Percentiles rank a stretch among this genome's conserved stretches.
Evolutionary conservation across 2,329 filamentous ascomycete genomes (phyloP).

Genomic region (Coniochaeta prunicola): DNA sequence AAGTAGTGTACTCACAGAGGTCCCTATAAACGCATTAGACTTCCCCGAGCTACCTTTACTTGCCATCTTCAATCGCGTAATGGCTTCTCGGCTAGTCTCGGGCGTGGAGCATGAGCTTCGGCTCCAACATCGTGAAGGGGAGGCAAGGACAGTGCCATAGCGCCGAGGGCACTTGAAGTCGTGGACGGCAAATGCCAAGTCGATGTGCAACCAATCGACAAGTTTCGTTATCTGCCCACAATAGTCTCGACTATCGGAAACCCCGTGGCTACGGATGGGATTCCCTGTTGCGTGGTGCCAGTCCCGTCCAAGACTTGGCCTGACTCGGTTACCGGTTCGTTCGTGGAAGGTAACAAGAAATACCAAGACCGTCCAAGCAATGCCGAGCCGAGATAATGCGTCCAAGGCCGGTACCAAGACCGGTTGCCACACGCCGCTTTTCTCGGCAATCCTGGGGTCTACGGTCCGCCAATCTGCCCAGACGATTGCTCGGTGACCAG

Average conservation of each 20-base stretch:
- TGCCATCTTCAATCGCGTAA: too few relatives aligned
- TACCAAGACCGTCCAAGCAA: background rate
- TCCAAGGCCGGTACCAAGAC: background rate
- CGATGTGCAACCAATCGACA: background rate
- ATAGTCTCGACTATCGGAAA: background rate
- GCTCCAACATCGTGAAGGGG: background rate
- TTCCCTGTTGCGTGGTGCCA: background rate
- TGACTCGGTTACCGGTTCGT: background rate
- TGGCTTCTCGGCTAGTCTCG: background rate
- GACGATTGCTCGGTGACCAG: background rate
- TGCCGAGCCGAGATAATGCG: background rate
- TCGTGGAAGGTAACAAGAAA: background rate
- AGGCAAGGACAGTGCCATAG: background rate
- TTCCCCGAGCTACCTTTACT: too few relatives aligned
- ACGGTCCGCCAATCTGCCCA: background rate
- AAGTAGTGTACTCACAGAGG: too few relatives aligned
- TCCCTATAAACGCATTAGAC: too few relatives aligned
- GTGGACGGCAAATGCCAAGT: background rate
- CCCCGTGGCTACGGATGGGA: background rate
- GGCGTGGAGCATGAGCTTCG: background rate
- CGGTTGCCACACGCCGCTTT: background rate
- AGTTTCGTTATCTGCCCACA: background rate
- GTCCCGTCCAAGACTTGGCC: background rate
- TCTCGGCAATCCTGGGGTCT: background rate
- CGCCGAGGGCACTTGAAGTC: background rate